Base-by-base conservation (phyloP, 2,329 filamentous ascomycete species). In the Fusarium papillatum region DNA sequence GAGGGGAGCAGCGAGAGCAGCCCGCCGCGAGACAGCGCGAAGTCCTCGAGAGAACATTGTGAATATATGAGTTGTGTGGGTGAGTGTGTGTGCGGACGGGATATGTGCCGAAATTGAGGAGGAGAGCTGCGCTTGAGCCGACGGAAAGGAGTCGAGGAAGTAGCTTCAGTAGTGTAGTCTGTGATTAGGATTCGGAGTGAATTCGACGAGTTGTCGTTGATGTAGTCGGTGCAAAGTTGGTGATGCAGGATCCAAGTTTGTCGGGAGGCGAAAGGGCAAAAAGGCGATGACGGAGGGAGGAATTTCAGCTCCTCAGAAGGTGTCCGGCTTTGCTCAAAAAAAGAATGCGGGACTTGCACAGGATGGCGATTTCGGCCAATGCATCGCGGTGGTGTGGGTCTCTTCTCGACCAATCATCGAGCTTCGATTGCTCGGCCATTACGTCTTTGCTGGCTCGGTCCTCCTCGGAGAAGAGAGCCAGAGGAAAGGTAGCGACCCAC, bases 41-140 rank as follows among this genome's bases (percentile, higher is more conserved):
- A 86, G 82, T 75, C 86, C 85, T 84, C 87, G 84, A 75, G 87
- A 87, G 71, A 88, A 81, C 87, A 89, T 89, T 69, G 79, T 85
- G 73, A 72, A 71, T 77, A 50, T 73, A 46, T 59, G 66, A 55
- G 62, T 16, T 38, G 31, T 71, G 53, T 57, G 29, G 19, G 53
- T 22, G 53, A 57, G 53, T 22, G 61, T 46, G 43, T 59, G 43
- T 59, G 61, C 41, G 53, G 48, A 31, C 22, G 60, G 55, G 68
- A 66, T 69, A 66, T 60, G 36, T 48, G 39, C 57, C 57, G 59
- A 50, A 34, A 55, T 34, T 31, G 48, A 60, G 24, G 60, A 68
- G 48, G 59, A 68, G 55, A 76, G 22, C 48, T 59, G 60, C 24
- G 64, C 46, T 53, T 62, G 63, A 60, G 60, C 65, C 59, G 46